These are phyloP conservation scores for Alternaria tenuissima DNA, from an alignment of 2,329 filamentous ascomycete species.

Conservation along the genomic window DNA sequence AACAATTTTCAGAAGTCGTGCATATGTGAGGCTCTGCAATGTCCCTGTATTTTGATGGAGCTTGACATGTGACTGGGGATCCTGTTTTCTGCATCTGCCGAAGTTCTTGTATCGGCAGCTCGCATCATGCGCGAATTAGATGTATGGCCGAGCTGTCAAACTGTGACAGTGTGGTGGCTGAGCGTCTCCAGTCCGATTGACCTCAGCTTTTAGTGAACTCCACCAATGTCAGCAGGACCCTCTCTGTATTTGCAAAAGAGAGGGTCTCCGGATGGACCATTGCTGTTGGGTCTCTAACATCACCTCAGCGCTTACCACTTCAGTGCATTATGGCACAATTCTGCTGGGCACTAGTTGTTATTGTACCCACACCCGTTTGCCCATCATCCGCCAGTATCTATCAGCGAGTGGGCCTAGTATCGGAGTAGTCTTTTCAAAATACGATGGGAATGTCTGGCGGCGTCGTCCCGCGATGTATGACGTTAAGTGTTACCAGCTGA, in stretches of 20 bases:
- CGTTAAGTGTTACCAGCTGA: conserved; percentile 3
- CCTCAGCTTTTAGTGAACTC: conserved; percentile 8
- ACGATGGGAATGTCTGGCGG: neutral
- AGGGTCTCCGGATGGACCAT: conserved; percentile 17
- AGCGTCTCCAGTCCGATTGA: conserved; percentile 10
- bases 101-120: conserved; percentile 16
- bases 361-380: conserved; percentile 25
- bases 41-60: conserved; percentile 5
- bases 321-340: conserved; percentile 19
- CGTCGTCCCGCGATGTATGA: neutral
- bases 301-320: conserved; percentile 16
- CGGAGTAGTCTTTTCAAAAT: neutral
- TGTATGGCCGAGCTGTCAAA: conserved; percentile 6
- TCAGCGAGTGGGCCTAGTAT: conserved; percentile 2
- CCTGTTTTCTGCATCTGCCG: conserved; percentile 10
- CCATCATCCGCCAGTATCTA: conserved; percentile 17
- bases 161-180: conserved; percentile 10
- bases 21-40: conserved; percentile 18
- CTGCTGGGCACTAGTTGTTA: conserved; percentile 20
- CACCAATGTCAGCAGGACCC: conserved; percentile 12
- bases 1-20: conserved; percentile 13
- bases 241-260: conserved; percentile 8
- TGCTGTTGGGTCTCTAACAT: conserved; percentile 21
- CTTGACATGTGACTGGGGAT: conserved; percentile 13
- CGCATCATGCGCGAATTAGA: conserved; percentile 12